Base-by-base conservation (phyloP, 208 protist species). In the Leishmania major region DNA sequence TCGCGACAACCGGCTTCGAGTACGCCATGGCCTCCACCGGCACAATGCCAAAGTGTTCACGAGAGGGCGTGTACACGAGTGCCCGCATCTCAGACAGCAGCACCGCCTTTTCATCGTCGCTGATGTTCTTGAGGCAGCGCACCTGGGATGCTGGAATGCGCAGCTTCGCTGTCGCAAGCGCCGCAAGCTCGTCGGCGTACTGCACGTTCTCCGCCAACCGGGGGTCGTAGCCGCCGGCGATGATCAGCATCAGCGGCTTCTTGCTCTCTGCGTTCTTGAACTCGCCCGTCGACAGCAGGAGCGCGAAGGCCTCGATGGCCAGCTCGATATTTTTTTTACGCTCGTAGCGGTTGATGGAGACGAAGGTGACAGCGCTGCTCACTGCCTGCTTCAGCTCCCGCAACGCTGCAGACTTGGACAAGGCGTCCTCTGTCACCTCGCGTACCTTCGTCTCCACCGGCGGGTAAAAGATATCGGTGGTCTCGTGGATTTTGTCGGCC, bases 331-430 rank as follows among this genome's bases (percentile, higher is more conserved):
- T 98, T 87, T 99, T 99, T 86, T 99, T 99, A 10, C 93, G 85
- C 88, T 99, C 99, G 89, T 99, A 99, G 43, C 99, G 91, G 84
- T 99, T 99, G 62, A 99, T 98, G 31, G 98, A 99, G 15, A 99
- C 86, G 45, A 99, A 92, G 10, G 94, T 84, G 69, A 82, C 88
- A 67, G 77, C 71, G 45, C 64, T 22, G 25, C 45, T 70, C 67
- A 92, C 75, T 2, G 81, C 69, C 37, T 81, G 31, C 22, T 73
- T 71, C n/a, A 88, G 64, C 64, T 81, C 74, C 2, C 51, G 79
- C 83, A 82, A 78, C 28, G 76, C 22, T 6, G 8, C 59, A 11
- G 77, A 81, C 77, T 70, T 66, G 28, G 60, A 80, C 25, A 84
- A 37, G 3, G 57, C 43, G 22, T 69, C 59, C 3, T 53, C 72